Conservation (phyloP, 2,329 filamentous ascomycete species). For the Aureobasidium sp. region DNA sequence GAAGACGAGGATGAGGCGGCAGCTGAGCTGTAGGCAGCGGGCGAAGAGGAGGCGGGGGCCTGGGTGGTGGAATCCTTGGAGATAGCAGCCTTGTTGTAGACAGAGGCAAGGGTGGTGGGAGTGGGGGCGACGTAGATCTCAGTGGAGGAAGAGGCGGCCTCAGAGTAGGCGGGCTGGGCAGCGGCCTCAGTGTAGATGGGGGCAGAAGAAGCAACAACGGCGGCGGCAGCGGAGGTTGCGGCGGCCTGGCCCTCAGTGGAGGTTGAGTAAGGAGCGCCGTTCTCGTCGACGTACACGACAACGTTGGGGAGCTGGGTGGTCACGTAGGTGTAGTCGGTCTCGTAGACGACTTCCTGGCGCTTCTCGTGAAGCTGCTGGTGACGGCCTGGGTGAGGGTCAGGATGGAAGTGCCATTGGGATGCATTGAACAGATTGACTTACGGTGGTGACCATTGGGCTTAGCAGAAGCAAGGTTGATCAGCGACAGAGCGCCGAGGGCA, state of each 20-base stretch:
- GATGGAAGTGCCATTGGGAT: neutral
- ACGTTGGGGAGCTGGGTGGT: conserved; percentile 41
- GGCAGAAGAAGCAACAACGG: conserved; percentile 3
- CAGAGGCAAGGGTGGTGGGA: conserved; percentile 13
- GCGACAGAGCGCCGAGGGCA: conserved; percentile 13
- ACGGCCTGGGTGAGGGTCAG: conserved; percentile 16
- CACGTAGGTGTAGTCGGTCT: conserved; percentile 23
- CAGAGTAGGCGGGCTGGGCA: conserved; percentile 13
- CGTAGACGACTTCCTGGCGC: conserved; percentile 27
- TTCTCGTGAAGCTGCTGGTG: conserved; percentile 29
- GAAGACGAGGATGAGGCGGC: neutral
- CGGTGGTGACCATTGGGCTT: conserved; percentile 27
- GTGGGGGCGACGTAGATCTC: conserved; percentile 6
- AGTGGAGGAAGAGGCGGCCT: conserved; percentile 12
- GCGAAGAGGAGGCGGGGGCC: neutral
- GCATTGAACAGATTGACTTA: conserved; percentile 17
- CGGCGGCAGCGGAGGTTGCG: conserved; percentile 14
- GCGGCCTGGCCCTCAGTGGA: conserved; percentile 8
- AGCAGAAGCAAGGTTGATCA: conserved; percentile 28
- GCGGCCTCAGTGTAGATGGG: conserved; percentile 14
- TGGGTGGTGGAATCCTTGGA: conserved; percentile 16
- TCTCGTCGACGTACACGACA: conserved; percentile 52
- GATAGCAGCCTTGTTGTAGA: conserved; percentile 10
- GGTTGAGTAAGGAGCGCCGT: conserved; percentile 43
- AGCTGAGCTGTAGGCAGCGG: conserved; percentile 13